A percentile compares a stretch with the other conserved stretches of the same genome.
Conservation (phyloP, 2,329 filamentous ascomycete species). For the Diplodia intermedia region DNA sequence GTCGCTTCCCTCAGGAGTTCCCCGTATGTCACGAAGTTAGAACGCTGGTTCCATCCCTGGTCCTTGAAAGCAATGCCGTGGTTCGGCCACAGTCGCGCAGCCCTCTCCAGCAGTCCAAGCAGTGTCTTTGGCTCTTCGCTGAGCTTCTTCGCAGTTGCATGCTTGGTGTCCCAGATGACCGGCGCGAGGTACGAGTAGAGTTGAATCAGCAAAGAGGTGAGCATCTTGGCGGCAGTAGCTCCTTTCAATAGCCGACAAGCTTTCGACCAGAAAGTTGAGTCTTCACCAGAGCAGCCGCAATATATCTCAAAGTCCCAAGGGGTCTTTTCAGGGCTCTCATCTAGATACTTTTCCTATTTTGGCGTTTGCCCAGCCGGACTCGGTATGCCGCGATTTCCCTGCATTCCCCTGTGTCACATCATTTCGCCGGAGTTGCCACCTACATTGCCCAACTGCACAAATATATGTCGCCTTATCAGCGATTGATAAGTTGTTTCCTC, state of each 20-base stretch:
- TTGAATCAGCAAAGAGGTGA: not conserved
- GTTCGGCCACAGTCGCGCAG: constrained; percentile 22
- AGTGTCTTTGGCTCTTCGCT: constrained; percentile 29
- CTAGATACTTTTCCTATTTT: not conserved
- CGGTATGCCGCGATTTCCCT: not conserved
- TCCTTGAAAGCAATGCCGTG: constrained; percentile 27
- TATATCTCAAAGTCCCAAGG: not conserved
- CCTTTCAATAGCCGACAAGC: too few species aligned
- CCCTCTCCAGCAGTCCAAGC: constrained; percentile 24
- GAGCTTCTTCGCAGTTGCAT: not conserved
- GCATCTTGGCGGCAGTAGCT: constrained; percentile 1
- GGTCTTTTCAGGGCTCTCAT: too few species aligned
- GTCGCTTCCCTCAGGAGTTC: constrained; percentile 25
- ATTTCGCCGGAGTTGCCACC: constrained; percentile 6
- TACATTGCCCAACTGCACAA: not conserved
- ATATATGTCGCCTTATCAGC: not conserved
- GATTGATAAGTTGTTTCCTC: not conserved
- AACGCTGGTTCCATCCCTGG: constrained; percentile 19
- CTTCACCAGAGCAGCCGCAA: not conserved
- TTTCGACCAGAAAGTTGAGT: not conserved
- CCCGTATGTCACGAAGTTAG: constrained; percentile 25
- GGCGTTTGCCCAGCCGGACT: not conserved
- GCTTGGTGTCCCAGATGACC: not conserved
- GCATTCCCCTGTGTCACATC: not conserved
- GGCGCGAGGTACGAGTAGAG: constrained; percentile 15